Base-by-base conservation (phyloP, 1,284 basidiomycete genomes). In the Malassezia furfur region DNA sequence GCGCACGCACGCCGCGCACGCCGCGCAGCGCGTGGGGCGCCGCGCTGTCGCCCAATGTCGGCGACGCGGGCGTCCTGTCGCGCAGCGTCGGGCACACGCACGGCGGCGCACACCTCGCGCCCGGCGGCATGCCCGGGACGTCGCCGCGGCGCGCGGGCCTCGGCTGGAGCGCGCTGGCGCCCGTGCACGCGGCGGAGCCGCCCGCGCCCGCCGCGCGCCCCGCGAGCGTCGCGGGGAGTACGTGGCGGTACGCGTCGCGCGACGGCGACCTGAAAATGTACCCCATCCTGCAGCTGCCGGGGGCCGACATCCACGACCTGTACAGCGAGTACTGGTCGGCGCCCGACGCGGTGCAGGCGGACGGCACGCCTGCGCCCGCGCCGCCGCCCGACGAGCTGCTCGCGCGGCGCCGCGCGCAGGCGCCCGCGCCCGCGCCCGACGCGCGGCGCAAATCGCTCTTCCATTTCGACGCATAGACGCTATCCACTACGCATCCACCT, bases 401-500 rank as follows among this genome's bases (percentile, higher is more conserved):
- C 14, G 14, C 36, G 36, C 36, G 36, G 36, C 36, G n/a, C 36
- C 14, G 10, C 15, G 36, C 36, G 15, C n/a, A 35, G 10, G 34
- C 14, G 8, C 34, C 36, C 14, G 10, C 15, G 36, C 36, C 3
- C n/a, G 25, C 25, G 25, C 25, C 25, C 40, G 21, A 34, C 4
- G 22, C 28, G 25, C 54, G 37, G n/a, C 55, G 55, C 40, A 57
- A 57, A 35, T 46, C 48, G 11, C 41, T 57, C 11, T 57, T 57
- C 31, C 34, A 52, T 31, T 57, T 57, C 43, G 50, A 46, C 22
- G 49, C 43, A 5, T 54, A 28, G 25, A 3, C 7, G 7, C 4
- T 28, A n/a, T n/a, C n/a, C n/a, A n/a, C 25, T 28, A 53, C n/a
- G 45, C 6, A 15, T 67, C 64, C 1, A 79, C 76, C 57, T 79